Evolutionary conservation across 768 basidiomycete species (phyloP), one percentile per base, ranked within the genome.

Genomic region (Auriscalpium microsporum): DNA sequence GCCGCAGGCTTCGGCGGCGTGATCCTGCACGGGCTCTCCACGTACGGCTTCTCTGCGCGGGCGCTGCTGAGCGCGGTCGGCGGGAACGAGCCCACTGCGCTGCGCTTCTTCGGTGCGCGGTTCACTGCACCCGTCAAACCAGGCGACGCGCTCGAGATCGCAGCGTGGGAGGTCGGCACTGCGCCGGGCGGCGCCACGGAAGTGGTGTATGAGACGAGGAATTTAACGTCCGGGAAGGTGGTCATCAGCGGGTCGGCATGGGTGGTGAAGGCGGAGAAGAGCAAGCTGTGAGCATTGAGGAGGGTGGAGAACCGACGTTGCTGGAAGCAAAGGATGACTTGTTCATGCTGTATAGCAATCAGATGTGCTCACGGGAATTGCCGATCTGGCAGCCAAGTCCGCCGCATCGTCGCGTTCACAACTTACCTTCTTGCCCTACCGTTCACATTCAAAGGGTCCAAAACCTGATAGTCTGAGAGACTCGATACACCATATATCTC

Each of bases 121-220:
- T 94, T 94, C 73, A 90, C 89, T 0, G 76, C 86, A 1, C 91
- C 90, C 34, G 89, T 93, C 10, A 84, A 79, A 68, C 90, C 90
- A 9, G 90, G 90, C 0, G 88, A 92, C 66, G 79, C 76, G 44
- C 75, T 92, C 34, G 85, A 92, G 77, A 90, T 87, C 9, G 73
- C 76, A 48, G 78, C 83, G 38, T 92, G 90, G 90, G 86, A 88
- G 63, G 75, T 91, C 7, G 87, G 86, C 3, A 68, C 75, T 3
- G 70, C 65, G 1, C 67, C 68, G 3, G 62, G 68, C 19, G 72
- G 70, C 19, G 68, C 68, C 42, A 66, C 65, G 4, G 73, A 76
- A 58, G 56, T 76, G 21, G 62, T 67, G 10, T 76, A 76, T 55
- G 68, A 68, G 34, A 72, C 70, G 45, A 74, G 69, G 64, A 68